phyloP scores from a whole-genome alignment of 352 stramenopile genomes.

The Globisporangium emineosum region DNA sequence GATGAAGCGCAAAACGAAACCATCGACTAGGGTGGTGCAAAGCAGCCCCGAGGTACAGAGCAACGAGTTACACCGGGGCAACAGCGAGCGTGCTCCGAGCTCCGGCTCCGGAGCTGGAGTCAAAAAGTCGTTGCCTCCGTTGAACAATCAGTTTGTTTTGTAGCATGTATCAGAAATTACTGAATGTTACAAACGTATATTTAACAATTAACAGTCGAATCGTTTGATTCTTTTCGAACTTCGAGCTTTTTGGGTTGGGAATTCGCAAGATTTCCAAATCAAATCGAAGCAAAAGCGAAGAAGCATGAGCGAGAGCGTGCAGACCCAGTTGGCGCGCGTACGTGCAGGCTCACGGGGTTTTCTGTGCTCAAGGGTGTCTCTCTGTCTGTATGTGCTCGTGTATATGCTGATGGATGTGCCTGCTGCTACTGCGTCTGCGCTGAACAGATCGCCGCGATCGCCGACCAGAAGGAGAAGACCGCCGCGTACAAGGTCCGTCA shows the following conservation, averaged over 20 bases:
- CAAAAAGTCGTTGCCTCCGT: constrained; percentile 46
- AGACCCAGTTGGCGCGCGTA: constrained; percentile 48
- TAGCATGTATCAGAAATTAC: not conserved
- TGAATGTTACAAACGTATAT: not conserved
- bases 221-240: not conserved
- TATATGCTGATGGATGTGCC: not conserved
- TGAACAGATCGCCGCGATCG: constrained; percentile 55
- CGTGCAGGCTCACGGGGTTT: constrained; percentile 15
- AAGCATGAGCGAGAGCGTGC: constrained; percentile 26
- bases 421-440: not conserved
- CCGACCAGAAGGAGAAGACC: constrained; percentile 80
- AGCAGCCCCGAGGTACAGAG: constrained; percentile 12
- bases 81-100: constrained; percentile 35
- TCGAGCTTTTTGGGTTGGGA: constrained; percentile 8
- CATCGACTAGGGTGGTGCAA: not conserved
- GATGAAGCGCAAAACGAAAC: constrained; percentile 41
- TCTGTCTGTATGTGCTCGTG: not conserved
- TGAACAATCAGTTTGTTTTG: constrained; percentile 48
- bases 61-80: constrained; percentile 38
- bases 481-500: constrained; percentile 58
- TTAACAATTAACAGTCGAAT: not conserved
- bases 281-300: constrained; percentile 19
- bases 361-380: too few species aligned
- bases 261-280: not conserved
- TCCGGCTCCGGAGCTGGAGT: constrained; percentile 11